These are phyloP conservation scores for Coleophoma eucalyptorum DNA, from an alignment of 2,329 filamentous ascomycete species.

Conservation along the genomic window DNA sequence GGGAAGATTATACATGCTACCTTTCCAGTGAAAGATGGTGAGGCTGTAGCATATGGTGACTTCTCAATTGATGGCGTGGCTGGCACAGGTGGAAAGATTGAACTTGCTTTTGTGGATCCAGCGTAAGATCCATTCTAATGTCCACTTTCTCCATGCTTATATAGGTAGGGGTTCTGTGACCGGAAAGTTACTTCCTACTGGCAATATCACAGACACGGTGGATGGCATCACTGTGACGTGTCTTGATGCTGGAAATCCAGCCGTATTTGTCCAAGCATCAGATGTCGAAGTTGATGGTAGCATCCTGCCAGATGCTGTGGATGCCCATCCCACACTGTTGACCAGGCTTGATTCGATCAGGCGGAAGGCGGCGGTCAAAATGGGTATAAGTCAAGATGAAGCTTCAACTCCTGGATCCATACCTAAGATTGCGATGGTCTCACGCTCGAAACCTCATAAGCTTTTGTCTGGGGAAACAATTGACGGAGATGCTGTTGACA, in stretches of 20 bases:
- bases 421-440: constrained; percentile 60
- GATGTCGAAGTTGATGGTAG: constrained; percentile 46
- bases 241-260: constrained; percentile 62
- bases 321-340: constrained; percentile 39
- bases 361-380: constrained; percentile 50
- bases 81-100: constrained; percentile 51
- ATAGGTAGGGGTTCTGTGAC: constrained; percentile 51
- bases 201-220: constrained; percentile 47
- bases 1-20: constrained; percentile 56
- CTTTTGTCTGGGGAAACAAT: constrained; percentile 34
- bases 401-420: constrained; percentile 49
- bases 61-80: constrained; percentile 63
- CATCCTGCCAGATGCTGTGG: constrained; percentile 50
- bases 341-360: constrained; percentile 51
- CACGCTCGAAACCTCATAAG: constrained; percentile 30
- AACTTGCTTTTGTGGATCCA: constrained; percentile 58
- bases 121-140: constrained; percentile 24
- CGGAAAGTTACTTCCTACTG: constrained; percentile 56
- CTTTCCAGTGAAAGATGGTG: constrained; percentile 46
- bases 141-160: neutral
- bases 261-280: constrained; percentile 54
- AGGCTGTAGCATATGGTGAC: constrained; percentile 45
- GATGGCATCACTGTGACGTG: constrained; percentile 48
- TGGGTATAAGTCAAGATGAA: constrained; percentile 50
- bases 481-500: constrained; percentile 26